These are phyloP conservation scores for Skeletonema potamos DNA, from an alignment of 108 stramenopile genomes.

Conservation along the genomic window DNA sequence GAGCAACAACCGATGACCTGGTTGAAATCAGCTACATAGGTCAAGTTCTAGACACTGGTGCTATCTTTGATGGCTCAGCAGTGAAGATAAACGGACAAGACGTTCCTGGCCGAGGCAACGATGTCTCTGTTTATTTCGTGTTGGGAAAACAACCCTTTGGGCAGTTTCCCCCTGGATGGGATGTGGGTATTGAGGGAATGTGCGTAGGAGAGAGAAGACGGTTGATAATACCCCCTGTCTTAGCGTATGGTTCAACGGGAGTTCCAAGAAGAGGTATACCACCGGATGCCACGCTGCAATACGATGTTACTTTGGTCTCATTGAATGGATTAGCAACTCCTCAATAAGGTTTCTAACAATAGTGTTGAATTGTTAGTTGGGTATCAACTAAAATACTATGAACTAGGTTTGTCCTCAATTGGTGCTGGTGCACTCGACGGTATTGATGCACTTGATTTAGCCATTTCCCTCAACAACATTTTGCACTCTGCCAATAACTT, in stretches of 20 bases:
- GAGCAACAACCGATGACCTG: constrained; percentile 72
- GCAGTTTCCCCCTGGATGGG: constrained; percentile 83
- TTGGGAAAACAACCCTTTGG: constrained; percentile 89
- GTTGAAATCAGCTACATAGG: constrained; percentile 83
- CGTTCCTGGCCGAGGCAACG: constrained; percentile 84
- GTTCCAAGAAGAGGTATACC: constrained; percentile 80
- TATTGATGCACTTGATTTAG: constrained; percentile 22
- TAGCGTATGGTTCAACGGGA: constrained; percentile 76
- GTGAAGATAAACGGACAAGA: constrained; percentile 74
- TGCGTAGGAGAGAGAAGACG: constrained; percentile 78
- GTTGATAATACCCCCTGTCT: constrained; percentile 74
- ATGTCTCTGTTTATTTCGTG: constrained; percentile 80
- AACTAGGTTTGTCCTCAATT: neutral
- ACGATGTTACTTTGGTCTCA: constrained; percentile 80
- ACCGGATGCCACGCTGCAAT: constrained; percentile 80
- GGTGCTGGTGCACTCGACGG: constrained; percentile 2
- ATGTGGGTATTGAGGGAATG: constrained; percentile 71
- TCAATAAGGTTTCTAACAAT: constrained; percentile 36
- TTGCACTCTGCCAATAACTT: constrained; percentile 87
- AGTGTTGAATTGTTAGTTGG: neutral
- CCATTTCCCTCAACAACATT: constrained; percentile 81
- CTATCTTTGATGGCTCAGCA: constrained; percentile 80
- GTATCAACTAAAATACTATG: neutral
- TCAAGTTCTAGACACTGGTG: constrained; percentile 66
- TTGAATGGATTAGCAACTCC: constrained; percentile 84